Percentiles rank a stretch among this genome's conserved stretches.
Conservation (phyloP, 148 eudicot genomes). For the Chenopodium suecicum region DNA sequence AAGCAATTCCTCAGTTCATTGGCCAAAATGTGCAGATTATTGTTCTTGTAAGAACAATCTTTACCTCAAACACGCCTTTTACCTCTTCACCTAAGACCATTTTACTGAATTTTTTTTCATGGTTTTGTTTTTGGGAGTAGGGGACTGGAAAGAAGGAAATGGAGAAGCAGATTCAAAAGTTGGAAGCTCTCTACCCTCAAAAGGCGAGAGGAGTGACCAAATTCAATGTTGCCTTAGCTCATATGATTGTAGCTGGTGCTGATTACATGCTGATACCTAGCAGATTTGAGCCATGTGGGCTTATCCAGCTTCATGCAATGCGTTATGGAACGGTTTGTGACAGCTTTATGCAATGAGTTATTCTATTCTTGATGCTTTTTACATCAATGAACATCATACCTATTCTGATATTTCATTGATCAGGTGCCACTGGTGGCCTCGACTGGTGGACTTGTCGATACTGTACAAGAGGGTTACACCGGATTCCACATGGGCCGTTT, state of each 20-base stretch:
- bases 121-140: conserved; percentile 21
- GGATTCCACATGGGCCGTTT: conserved; percentile 48
- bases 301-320: conserved; percentile 84
- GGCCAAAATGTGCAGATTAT: conserved; percentile 63
- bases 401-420: not conserved
- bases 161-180: conserved; percentile 65
- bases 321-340: conserved; percentile 83
- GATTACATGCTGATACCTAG: conserved; percentile 85
- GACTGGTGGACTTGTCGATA: conserved; percentile 49
- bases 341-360: not conserved
- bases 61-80: not conserved
- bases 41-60: conserved; percentile 52
- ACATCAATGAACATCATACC: not conserved
- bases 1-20: conserved; percentile 62
- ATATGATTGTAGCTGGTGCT: conserved; percentile 77
- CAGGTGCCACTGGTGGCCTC: conserved; percentile 49
- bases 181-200: conserved; percentile 63
- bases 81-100: not conserved
- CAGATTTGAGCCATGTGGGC: conserved; percentile 98
- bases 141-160: conserved; percentile 84
- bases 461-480: conserved; percentile 39
- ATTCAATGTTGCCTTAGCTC: conserved; percentile 77
- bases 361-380: not conserved
- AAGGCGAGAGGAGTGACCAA: conserved; percentile 84
- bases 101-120: not conserved